Evolutionary conservation across 1,139 yeast species (phyloP).

Genomic region (Protomyces inouyei): DNA sequence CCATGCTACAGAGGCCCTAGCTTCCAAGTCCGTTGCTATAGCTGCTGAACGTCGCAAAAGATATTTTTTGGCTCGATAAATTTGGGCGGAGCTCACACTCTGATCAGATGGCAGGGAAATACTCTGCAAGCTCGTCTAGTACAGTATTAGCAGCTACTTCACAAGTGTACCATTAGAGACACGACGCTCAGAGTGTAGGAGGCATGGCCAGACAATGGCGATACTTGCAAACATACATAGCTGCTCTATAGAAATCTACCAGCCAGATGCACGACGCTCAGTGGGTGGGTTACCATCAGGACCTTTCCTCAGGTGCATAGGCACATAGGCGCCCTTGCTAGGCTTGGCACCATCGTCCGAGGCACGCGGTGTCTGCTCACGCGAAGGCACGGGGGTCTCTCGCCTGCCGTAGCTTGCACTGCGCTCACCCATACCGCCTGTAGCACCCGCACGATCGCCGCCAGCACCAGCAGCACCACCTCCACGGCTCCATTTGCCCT

Average conservation of each 20-base stretch:
- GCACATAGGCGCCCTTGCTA: constrained; percentile 12
- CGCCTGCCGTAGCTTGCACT: not conserved
- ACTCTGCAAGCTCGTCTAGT: no score
- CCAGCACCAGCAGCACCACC: constrained; percentile 1
- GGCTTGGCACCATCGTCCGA: not conserved
- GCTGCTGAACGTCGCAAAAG: no score
- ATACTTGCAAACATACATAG: not conserved
- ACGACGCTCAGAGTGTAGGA: no score
- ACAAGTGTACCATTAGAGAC: no score
- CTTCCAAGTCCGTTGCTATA: no score
- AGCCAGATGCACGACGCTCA: constrained; percentile 15
- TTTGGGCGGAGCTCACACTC: no score
- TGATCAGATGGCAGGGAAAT: no score
- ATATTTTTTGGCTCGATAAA: no score
- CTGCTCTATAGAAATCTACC: not conserved
- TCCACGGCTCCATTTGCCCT: constrained; percentile 19
- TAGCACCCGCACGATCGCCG: not conserved
- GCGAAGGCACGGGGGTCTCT: not conserved
- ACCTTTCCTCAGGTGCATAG: constrained; percentile 18
- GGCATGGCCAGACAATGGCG: no score
- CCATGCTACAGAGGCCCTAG: not conserved
- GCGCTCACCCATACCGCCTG: not conserved
- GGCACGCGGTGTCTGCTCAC: not conserved
- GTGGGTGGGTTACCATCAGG: constrained; percentile 12
- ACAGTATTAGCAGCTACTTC: no score